Conservation (phyloP, 2,329 filamentous ascomycete genomes). For the Pestalotiopsis sp. region DNA sequence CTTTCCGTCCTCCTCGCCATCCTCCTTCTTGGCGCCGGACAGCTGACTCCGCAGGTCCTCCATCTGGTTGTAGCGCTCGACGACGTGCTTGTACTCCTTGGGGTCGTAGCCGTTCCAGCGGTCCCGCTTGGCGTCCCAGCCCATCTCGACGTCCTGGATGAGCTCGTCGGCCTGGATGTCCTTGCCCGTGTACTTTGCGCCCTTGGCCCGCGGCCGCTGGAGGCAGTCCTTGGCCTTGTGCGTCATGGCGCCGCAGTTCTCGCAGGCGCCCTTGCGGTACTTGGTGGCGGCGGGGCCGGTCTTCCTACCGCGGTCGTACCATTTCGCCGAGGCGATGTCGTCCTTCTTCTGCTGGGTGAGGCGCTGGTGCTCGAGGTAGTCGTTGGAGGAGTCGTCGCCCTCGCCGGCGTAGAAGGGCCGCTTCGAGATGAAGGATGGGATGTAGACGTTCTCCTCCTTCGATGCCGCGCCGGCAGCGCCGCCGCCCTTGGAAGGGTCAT, state of each 20-base stretch:
- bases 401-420: slow-evolving; percentile 92
- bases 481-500: slow-evolving; percentile 18
- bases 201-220: slow-evolving; percentile 81
- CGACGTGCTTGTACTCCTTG: slow-evolving; percentile 80
- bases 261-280: slow-evolving; percentile 95
- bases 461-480: slow-evolving; percentile 42
- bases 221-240: slow-evolving; percentile 95
- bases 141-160: slow-evolving; percentile 80
- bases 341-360: slow-evolving; percentile 69
- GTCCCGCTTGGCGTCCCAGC: slow-evolving; percentile 97
- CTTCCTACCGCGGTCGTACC: slow-evolving; percentile 90
- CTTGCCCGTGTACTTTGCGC: slow-evolving; percentile 87
- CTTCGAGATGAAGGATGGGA: slow-evolving; percentile 96
- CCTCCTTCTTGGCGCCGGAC: slow-evolving; percentile 47
- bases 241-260: slow-evolving; percentile 97
- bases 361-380: slow-evolving; percentile 97
- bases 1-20: slow-evolving; percentile 48
- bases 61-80: slow-evolving; percentile 85
- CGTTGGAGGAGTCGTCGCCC: slow-evolving; percentile 71
- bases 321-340: slow-evolving; percentile 69
- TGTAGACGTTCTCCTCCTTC: slow-evolving; percentile 98
- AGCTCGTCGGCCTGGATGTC: slow-evolving; percentile 93
- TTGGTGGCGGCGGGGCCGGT: slow-evolving; percentile 87
- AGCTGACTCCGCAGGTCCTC: slow-evolving; percentile 68
- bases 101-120: slow-evolving; percentile 98